Percentiles rank a stretch among this genome's conserved stretches.
These are phyloP conservation scores for Fusarium stilboides DNA, from an alignment of 2,329 filamentous ascomycete species.

Conservation along the genomic window DNA sequence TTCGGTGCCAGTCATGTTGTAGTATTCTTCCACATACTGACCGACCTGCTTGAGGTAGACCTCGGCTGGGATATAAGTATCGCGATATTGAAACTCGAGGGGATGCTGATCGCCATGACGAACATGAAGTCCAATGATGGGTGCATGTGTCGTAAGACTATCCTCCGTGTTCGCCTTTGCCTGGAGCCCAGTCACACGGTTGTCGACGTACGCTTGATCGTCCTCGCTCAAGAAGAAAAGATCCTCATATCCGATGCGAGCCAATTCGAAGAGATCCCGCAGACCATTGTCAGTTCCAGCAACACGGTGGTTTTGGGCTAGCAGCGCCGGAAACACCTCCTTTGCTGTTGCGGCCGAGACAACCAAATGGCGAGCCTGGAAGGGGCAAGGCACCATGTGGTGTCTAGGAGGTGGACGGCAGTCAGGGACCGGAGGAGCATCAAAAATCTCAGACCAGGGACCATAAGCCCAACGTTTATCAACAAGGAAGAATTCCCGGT, in stretches of 20 bases:
- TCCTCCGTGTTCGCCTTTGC: conserved; percentile 61
- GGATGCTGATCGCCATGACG: conserved; percentile 86
- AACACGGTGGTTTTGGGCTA: conserved; percentile 53
- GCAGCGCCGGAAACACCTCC: conserved; percentile 73
- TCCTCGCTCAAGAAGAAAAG: conserved; percentile 79
- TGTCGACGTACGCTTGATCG: conserved; percentile 75
- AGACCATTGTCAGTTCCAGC: conserved; percentile 44
- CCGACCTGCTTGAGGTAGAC: conserved; percentile 75
- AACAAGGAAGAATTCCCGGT: conserved; percentile 85
- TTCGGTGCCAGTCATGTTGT: conserved; percentile 60
- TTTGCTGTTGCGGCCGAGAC: conserved; percentile 78
- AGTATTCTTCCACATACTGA: conserved; percentile 66
- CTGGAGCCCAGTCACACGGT: conserved; percentile 71
- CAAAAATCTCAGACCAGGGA: conserved; percentile 80
- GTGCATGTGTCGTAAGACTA: conserved; percentile 53
- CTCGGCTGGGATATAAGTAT: conserved; percentile 83
- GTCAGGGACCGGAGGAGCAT: conserved; percentile 72
- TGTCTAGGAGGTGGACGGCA: conserved; percentile 82
- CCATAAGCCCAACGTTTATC: conserved; percentile 89
- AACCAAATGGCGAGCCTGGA: conserved; percentile 80
- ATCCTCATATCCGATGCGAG: conserved; percentile 78
- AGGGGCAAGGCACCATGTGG: conserved; percentile 85
- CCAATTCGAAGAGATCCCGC: conserved; percentile 76
- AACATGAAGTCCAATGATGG: conserved; percentile 79
- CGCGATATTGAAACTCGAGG: conserved; percentile 80